Evolutionary conservation across 495 filamentous ascomycete genomes (phyloP).

Genomic region (Penicillium nucicola): DNA sequence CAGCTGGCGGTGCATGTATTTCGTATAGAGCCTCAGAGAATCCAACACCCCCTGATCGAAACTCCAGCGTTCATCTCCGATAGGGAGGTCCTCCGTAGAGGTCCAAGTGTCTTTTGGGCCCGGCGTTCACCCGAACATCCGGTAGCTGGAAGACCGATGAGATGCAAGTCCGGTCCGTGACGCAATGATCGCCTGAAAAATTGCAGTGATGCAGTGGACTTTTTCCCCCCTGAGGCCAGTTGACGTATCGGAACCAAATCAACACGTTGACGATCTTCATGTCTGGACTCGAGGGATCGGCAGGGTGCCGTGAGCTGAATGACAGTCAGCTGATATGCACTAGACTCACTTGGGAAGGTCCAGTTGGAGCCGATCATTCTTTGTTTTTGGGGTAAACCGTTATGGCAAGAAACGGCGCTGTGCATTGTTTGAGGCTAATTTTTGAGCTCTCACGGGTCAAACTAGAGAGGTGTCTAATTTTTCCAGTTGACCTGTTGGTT

Average conservation of each 20-base stretch:
- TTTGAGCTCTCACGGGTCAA: not conserved
- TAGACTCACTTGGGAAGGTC: constrained; percentile 5
- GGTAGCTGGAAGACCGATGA: not conserved
- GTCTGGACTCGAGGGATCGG: constrained; percentile 3
- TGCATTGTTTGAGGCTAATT: not conserved
- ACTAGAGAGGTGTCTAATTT: not conserved
- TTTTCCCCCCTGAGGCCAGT: not conserved
- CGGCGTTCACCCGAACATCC: not conserved
- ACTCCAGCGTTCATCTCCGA: no score
- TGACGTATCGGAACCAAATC: not conserved
- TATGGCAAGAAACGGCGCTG: not conserved
- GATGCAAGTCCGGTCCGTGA: not conserved
- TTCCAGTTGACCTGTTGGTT: not conserved
- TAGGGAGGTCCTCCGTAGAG: not conserved
- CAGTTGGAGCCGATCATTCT: not conserved
- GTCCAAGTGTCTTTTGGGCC: not conserved
- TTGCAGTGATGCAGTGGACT: not conserved
- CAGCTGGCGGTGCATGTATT: not conserved
- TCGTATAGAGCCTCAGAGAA: not conserved
- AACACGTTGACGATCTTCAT: not conserved
- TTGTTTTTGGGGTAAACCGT: not conserved
- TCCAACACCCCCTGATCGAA: no score
- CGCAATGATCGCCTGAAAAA: constrained; percentile 1
- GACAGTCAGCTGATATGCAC: not conserved
- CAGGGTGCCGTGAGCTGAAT: not conserved